Conservation (phyloP, 1,284 basidiomycete genomes). For the Leccinum cinnamomeum region DNA sequence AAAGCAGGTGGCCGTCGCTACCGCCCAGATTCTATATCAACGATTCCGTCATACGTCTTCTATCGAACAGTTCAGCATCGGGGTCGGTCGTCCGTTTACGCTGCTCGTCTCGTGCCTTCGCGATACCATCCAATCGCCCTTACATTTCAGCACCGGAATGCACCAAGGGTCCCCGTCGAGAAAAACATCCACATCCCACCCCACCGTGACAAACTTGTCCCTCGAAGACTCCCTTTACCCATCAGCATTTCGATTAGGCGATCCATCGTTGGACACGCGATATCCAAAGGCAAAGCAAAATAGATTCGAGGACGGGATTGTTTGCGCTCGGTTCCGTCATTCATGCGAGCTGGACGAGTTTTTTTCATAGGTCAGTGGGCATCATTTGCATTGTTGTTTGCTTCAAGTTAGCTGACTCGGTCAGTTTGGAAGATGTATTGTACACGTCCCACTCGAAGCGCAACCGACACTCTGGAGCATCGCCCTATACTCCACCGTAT, state of each 20-base stretch:
- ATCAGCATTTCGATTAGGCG: slow-evolving; percentile 15
- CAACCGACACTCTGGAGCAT: slow-evolving; percentile 56
- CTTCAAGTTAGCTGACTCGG: not conserved
- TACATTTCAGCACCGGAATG: slow-evolving; percentile 52
- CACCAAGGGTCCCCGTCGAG: slow-evolving; percentile 75
- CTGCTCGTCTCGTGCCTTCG: slow-evolving; percentile 54
- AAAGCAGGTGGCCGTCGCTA: no score
- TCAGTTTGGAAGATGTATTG: slow-evolving; percentile 82
- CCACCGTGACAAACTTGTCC: slow-evolving; percentile 18
- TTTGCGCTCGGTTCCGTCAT: no score
- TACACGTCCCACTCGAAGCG: slow-evolving; percentile 92
- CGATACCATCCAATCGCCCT: slow-evolving; percentile 53
- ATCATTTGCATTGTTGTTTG: no score
- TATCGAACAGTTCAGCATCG: no score
- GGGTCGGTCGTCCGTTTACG: no score
- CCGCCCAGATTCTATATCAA: no score
- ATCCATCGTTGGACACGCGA: no score
- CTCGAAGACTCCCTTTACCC: slow-evolving; percentile 46
- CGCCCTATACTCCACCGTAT: not conserved
- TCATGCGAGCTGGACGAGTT: no score
- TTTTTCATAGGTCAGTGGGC: no score
- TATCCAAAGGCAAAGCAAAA: no score
- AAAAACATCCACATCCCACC: slow-evolving; percentile 84
- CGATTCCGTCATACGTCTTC: no score
- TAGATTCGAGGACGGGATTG: no score